Conservation (phyloP, 2,329 filamentous ascomycete genomes). For the Trichoderma koningiopsis region DNA sequence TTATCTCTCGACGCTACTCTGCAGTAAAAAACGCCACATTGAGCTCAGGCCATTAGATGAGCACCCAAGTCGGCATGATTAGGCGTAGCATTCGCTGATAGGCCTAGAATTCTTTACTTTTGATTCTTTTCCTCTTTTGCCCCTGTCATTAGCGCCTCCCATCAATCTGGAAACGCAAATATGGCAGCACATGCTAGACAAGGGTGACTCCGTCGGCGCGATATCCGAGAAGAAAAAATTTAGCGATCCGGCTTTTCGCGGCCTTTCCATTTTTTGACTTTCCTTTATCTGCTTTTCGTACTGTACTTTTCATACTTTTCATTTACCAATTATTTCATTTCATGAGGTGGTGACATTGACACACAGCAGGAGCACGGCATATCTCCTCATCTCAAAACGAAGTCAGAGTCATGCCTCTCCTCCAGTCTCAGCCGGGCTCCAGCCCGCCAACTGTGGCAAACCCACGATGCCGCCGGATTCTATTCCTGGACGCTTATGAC, state of each 20-base stretch:
- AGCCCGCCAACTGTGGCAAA: neutral
- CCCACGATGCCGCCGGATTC: conserved; percentile 52
- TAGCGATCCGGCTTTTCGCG: conserved; percentile 16
- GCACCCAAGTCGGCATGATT: neutral
- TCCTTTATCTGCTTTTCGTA: conserved; percentile 1
- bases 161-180: neutral
- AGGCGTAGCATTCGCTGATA: neutral
- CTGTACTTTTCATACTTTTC: neutral
- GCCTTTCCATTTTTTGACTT: conserved; percentile 14
- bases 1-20: neutral
- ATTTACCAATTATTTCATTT: neutral
- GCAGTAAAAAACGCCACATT: neutral
- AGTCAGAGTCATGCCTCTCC: conserved; percentile 20
- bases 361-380: neutral
- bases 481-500: conserved; percentile 95
- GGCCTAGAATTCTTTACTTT: neutral
- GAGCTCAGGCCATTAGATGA: neutral
- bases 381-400: neutral
- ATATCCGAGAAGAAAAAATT: neutral
- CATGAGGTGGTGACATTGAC: neutral
- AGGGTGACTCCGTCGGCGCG: neutral
- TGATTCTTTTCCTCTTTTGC: neutral
- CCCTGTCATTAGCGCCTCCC: neutral
- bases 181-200: neutral
- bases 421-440: conserved; percentile 3